Evolutionary conservation across 768 basidiomycete genomes (phyloP).

Genomic region (Phylloporus sp.): DNA sequence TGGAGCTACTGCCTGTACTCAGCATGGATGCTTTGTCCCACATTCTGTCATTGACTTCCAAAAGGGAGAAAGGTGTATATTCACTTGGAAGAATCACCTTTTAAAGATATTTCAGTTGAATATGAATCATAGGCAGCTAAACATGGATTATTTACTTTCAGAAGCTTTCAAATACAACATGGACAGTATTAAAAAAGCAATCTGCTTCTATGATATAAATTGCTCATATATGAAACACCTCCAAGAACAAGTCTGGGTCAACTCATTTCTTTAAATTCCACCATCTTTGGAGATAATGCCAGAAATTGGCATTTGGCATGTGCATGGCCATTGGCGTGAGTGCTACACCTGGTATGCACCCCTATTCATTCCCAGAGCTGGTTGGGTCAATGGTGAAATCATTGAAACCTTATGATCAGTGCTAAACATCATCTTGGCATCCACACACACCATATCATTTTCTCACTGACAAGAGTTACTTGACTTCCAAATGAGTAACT

Average conservation of each 20-base stretch:
- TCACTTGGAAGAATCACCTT: too few species aligned
- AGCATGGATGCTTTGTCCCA: conserved; percentile 1
- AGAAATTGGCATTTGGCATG: conserved; percentile 24
- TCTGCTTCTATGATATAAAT: conserved; percentile 5
- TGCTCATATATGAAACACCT: conserved; percentile 10
- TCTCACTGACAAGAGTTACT: neutral
- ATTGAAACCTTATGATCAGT: conserved; percentile 4
- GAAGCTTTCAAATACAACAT: conserved; percentile 2
- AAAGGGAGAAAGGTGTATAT: neutral
- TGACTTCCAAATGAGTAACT: conserved; percentile 8
- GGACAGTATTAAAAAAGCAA: accelerated
- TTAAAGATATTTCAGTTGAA: too few species aligned
- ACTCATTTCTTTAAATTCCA: neutral
- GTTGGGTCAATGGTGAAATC: conserved; percentile 4
- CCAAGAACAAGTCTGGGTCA: accelerated
- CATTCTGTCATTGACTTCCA: neutral
- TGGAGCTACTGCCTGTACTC: neutral
- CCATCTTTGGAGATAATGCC: neutral
- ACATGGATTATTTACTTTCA: conserved; percentile 3
- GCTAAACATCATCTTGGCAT: neutral
- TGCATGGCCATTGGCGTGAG: conserved; percentile 21
- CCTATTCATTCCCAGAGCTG: neutral
- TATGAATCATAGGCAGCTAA: neutral
- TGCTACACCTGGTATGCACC: conserved; percentile 14
- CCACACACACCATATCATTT: neutral